Conservation (phyloP, 176 grass and related monocot genomes). For the Oryza coarctata region DNA sequence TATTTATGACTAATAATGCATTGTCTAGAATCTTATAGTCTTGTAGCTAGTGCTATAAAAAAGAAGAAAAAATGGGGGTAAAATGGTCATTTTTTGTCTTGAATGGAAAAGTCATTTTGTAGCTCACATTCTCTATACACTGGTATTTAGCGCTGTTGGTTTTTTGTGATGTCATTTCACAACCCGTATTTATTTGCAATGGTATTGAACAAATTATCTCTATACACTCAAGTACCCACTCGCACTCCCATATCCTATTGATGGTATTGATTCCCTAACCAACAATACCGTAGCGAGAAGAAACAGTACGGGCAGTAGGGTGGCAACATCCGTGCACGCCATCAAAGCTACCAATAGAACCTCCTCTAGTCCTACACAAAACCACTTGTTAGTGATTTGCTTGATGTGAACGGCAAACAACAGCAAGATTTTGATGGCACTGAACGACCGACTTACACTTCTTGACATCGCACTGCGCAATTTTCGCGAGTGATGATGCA, state of each 20-base stretch:
- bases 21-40: no score
- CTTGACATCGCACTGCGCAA: not conserved
- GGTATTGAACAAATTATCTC: no score
- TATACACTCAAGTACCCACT: not conserved
- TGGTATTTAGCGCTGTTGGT: no score
- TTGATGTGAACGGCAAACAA: slow-evolving; percentile 3
- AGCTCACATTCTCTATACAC: no score
- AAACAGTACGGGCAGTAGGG: not conserved
- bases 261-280: not conserved
- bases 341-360: not conserved
- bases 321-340: not conserved
- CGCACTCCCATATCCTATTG: not conserved
- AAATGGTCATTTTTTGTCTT: no score
- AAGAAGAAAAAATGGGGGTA: no score
- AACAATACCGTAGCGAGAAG: not conserved
- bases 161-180: no score
- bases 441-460: not conserved
- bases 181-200: no score
- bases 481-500: not conserved
- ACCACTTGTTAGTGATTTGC: not conserved
- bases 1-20: no score
- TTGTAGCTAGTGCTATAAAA: no score
- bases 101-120: no score
- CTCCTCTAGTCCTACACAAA: not conserved
- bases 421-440: not conserved